These are phyloP conservation scores for Catharanthus roseus DNA, from an alignment of 257 asterid species.

Conservation along the genomic window DNA sequence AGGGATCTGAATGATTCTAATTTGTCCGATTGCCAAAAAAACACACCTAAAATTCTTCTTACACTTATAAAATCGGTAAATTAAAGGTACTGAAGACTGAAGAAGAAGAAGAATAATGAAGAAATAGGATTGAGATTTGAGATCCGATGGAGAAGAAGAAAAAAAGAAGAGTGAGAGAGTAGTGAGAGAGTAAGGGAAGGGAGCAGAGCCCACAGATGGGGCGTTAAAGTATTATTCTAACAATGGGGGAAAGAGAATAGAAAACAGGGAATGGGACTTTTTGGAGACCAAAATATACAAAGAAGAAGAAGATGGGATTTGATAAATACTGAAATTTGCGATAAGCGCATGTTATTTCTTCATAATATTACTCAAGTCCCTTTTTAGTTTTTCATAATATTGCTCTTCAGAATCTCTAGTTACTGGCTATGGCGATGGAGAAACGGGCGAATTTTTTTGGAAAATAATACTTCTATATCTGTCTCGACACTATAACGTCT, in stretches of 20 bases:
- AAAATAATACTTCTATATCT: too few species aligned
- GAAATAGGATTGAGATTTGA: constrained; percentile 7
- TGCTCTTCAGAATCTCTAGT: too few species aligned
- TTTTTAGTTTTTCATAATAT: too few species aligned
- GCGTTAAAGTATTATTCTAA: not conserved
- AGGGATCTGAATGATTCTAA: constrained; percentile 4
- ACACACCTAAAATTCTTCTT: too few species aligned
- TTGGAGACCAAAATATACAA: not conserved
- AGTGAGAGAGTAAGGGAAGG: not conserved
- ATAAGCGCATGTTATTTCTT: too few species aligned
- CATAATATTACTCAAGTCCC: not conserved
- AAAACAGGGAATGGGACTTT: not conserved
- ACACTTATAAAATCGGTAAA: too few species aligned
- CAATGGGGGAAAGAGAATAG: not conserved
- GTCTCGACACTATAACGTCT: too few species aligned
- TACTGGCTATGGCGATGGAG: too few species aligned
- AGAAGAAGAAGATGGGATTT: not conserved
- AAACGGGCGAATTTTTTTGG: too few species aligned
- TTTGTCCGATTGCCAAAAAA: not conserved
- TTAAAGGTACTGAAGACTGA: too few species aligned
- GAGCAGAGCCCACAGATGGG: not conserved
- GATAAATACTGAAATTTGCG: not conserved
- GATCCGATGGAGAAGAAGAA: constrained; percentile 16
- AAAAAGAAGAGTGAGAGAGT: not conserved
- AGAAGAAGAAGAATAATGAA: not conserved